Evolutionary conservation across 2,329 filamentous ascomycete genomes (phyloP).

Genomic region (Hypomyces perniciosus): DNA sequence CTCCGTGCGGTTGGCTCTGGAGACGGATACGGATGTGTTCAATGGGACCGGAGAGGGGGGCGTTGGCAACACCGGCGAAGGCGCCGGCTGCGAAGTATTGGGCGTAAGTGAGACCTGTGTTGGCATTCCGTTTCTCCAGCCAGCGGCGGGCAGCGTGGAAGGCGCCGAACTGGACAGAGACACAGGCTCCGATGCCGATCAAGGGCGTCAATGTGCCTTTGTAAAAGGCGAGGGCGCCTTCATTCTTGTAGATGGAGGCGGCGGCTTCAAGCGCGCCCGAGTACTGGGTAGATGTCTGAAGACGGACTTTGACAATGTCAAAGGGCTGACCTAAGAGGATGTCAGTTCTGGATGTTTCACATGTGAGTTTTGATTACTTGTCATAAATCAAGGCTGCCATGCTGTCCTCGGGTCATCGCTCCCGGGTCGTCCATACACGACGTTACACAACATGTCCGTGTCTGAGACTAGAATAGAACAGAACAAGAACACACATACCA

Average conservation of each 20-base stretch:
- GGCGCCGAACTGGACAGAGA: conserved; percentile 96
- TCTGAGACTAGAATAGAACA: not conserved
- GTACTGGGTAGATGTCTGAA: conserved; percentile 85
- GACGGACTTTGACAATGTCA: conserved; percentile 95
- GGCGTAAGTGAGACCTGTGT: conserved; percentile 58
- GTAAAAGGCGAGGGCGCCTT: conserved; percentile 91
- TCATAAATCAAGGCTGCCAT: not conserved
- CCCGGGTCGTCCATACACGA: not conserved
- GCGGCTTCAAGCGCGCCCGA: conserved; percentile 74
- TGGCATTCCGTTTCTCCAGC: conserved; percentile 70
- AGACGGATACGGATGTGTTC: conserved; percentile 95
- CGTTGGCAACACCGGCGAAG: conserved; percentile 89
- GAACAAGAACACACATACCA: conserved; percentile 52
- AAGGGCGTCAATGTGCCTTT: conserved; percentile 95
- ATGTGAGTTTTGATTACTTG: too few species aligned
- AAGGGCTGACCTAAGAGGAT: conserved; percentile 55
- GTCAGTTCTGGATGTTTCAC: not conserved
- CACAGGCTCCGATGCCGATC: conserved; percentile 92
- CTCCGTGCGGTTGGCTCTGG: conserved; percentile 91
- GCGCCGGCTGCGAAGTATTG: conserved; percentile 91
- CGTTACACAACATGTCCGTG: not conserved
- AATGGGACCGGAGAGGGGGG: conserved; percentile 80
- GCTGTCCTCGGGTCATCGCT: not conserved
- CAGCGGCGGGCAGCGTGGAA: conserved; percentile 88
- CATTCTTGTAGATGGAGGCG: conserved; percentile 75